Base-by-base conservation (phyloP, 2,329 filamentous ascomycete species). In the Tolypocladium ophioglossoides region DNA sequence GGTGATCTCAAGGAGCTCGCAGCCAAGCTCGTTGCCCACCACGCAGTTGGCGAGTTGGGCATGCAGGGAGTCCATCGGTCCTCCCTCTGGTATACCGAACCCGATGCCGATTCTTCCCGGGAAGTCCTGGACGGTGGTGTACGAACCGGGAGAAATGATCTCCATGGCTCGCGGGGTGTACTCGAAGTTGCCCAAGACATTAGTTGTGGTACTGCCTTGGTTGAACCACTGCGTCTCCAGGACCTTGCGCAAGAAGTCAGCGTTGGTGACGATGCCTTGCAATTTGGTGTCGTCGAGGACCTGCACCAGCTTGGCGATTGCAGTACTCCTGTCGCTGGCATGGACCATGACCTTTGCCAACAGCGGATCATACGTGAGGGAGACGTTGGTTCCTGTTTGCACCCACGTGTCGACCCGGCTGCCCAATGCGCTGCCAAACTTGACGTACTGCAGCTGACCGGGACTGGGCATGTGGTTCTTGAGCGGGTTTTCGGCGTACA, bases 371-470 rank as follows among this genome's bases (percentile, higher is more conserved):
- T 84, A 85, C 55, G 79, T 73, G 2, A 81, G 74, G 6, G 78
- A 78, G 40, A 86, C 72, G 3, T 72, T 75, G 2, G 77, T 75
- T 7, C 83, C 83, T 1, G 75, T 76, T 53, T 77, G 73, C 1
- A 85, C 74, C 81, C 82, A 85, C 0, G 80, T 84, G 58, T 86
- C 83, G 39, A 86, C 74, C 6, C 83, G 74, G 16, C 73, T 72
- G 3, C 75, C 74, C 0, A 71, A 59, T 0, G 73, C 63, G 14
- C 73, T 61, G 24, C 77, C 72, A 77, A 79, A 85, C 11, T 72
- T 61, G 0, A 85, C 79, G 37, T 77, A 71, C 56, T 84, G 82
- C 1, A 86, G 65, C 6, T 78, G 64, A 2, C 83, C 83, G 0
- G 83, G 80, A 16, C 76, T 78, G 2, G 83, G 83, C 0, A 76